Evolutionary conservation across 2,329 filamentous ascomycete genomes (phyloP).

Genomic region (Trichoderma sp.): DNA sequence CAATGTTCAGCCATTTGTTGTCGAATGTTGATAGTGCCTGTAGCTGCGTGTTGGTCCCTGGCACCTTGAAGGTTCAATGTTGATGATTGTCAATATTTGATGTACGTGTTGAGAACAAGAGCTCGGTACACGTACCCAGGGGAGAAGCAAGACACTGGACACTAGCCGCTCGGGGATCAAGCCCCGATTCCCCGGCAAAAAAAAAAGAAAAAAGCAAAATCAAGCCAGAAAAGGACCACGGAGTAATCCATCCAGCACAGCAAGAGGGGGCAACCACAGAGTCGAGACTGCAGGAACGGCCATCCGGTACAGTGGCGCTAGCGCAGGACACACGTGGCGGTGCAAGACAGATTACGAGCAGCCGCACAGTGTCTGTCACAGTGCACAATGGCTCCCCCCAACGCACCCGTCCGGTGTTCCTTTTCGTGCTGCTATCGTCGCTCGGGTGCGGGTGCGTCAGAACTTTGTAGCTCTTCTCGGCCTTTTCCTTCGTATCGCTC

Average conservation of each 20-base stretch:
- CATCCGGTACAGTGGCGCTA: neutral
- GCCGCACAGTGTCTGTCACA: neutral
- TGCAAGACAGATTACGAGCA: neutral
- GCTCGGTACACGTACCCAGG: neutral
- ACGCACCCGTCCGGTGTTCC: neutral
- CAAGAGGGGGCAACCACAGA: neutral
- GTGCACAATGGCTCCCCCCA: neutral
- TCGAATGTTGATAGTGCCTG: neutral
- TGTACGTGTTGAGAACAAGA: neutral
- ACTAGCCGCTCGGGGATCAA: neutral
- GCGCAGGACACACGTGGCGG: neutral
- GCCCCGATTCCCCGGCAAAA: neutral
- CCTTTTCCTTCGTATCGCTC: constrained; percentile 9
- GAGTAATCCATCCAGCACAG: neutral
- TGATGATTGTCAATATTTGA: neutral
- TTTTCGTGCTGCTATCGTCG: neutral
- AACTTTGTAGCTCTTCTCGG: constrained; percentile 9
- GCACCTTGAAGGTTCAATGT: neutral
- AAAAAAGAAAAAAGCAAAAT: neutral
- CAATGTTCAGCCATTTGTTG: neutral
- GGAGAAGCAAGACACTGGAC: neutral
- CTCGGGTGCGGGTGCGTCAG: constrained; percentile 12
- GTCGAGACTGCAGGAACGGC: constrained; percentile 5
- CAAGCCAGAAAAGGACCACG: neutral
- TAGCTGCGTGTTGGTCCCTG: neutral